Percentiles rank a stretch among this genome's conserved stretches.
Evolutionary conservation across 164 flowering plant species (phyloP).

Genomic region (Vitis amurensis): DNA sequence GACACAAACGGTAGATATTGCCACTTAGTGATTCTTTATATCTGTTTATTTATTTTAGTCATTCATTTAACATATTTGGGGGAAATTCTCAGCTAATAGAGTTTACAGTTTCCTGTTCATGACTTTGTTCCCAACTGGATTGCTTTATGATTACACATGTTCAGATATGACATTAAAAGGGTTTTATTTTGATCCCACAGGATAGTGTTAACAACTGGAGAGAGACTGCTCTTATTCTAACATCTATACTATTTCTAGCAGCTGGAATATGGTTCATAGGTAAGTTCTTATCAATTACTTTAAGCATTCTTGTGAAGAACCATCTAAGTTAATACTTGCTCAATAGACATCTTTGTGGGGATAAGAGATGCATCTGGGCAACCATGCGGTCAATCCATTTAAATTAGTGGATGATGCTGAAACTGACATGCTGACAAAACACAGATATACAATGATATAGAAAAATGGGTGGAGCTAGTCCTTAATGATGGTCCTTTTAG

Average conservation of each 20-base stretch:
- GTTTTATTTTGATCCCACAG: slow-evolving; percentile 32
- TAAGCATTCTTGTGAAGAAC: neutral
- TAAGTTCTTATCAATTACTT: slow-evolving; percentile 21
- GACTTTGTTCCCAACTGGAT: neutral
- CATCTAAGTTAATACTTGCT: neutral
- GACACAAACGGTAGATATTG: too few species aligned
- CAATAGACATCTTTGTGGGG: neutral
- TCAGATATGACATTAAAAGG: neutral
- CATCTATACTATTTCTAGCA: slow-evolving; percentile 66
- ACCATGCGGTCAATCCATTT: neutral
- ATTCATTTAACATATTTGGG: too few species aligned
- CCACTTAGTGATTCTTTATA: too few species aligned
- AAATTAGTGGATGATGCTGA: neutral
- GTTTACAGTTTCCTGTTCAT: too few species aligned
- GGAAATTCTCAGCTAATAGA: too few species aligned
- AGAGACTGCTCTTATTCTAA: slow-evolving; percentile 63
- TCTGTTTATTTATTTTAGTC: too few species aligned
- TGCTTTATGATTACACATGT: neutral
- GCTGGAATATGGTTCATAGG: slow-evolving; percentile 77
- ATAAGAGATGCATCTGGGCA: neutral
- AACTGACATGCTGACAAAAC: neutral
- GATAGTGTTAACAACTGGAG: slow-evolving; percentile 80
- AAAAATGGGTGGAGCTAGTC: too few species aligned
- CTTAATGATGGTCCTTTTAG: too few species aligned
- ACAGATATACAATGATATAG: neutral